A percentile compares a stretch with the other conserved stretches of the same genome.
phyloP scores from a whole-genome alignment of 805 yeast genomes.

The Candida methanosorbosa region DNA sequence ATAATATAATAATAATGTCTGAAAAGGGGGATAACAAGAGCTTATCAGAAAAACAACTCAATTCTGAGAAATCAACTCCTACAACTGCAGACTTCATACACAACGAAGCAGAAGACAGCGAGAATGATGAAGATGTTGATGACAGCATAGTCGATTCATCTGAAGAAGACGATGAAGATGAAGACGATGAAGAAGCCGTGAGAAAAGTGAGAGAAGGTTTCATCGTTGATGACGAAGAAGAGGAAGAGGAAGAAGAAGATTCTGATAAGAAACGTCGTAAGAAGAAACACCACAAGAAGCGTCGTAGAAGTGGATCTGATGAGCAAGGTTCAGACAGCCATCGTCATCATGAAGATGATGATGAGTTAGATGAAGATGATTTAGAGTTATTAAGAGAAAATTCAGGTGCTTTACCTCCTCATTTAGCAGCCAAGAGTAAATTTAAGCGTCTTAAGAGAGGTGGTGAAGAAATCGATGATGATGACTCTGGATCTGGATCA shows the following conservation, averaged over 20 bases:
- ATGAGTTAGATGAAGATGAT: conserved; percentile 89
- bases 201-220: conserved; percentile 81
- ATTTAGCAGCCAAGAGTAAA: conserved; percentile 30
- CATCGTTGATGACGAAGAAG: conserved; percentile 82
- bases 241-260: conserved; percentile 88
- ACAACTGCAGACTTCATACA: conserved; percentile 9
- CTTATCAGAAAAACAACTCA: too few species aligned
- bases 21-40: too few species aligned
- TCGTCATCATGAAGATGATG: conserved; percentile 34
- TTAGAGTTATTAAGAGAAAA: conserved; percentile 86
- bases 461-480: conserved; percentile 30
- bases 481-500: conserved; percentile 2
- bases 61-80: neutral
- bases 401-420: conserved; percentile 59
- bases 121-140: conserved; percentile 31
- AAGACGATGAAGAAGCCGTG: conserved; percentile 83
- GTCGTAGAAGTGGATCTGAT: conserved; percentile 22
- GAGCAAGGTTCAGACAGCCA: conserved; percentile 18
- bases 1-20: too few species aligned
- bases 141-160: conserved; percentile 28
- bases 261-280: conserved; percentile 39
- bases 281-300: conserved; percentile 31
- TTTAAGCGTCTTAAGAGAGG: conserved; percentile 84
- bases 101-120: conserved; percentile 19
- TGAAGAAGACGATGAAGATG: conserved; percentile 81